A percentile compares a stretch with the other conserved stretches of the same genome.
These are phyloP conservation scores for Podosphaera leucotricha DNA, from an alignment of 2,329 filamentous ascomycete genomes.

Conservation along the genomic window DNA sequence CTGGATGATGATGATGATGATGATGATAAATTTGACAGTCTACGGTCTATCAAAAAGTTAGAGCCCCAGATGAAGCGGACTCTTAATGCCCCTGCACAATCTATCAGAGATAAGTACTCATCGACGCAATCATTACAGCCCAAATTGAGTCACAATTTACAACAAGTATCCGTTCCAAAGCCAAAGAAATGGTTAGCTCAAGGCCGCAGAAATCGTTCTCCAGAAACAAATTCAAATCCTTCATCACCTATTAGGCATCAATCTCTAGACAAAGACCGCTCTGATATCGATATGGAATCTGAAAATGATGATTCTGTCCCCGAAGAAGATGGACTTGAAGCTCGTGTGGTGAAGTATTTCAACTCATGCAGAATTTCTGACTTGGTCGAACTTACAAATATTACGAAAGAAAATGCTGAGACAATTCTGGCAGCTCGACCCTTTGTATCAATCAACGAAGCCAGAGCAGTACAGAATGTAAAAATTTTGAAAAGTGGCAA, in stretches of 20 bases:
- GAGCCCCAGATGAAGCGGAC: conserved; percentile 29
- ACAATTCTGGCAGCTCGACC: conserved; percentile 51
- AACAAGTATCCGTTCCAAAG: conserved; percentile 9
- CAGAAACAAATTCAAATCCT: conserved; percentile 1
- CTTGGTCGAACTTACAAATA: conserved; percentile 59
- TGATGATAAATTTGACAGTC: conserved; percentile 13
- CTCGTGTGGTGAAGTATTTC: conserved; percentile 51
- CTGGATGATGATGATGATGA: conserved; percentile 12
- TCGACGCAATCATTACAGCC: conserved; percentile 19
- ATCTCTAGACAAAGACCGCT: conserved; percentile 8
- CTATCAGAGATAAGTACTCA: conserved; percentile 34
- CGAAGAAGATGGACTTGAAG: conserved; percentile 23
- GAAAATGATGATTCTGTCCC: conserved; percentile 5
- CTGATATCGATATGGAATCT: conserved; percentile 12
- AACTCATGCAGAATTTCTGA: conserved; percentile 57
- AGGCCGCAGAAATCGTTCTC: conserved; percentile 13
- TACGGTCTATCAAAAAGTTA: conserved; percentile 11
- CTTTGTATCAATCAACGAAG: conserved; percentile 40
- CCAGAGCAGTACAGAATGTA: conserved; percentile 37
- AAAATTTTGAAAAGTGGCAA: conserved; percentile 25
- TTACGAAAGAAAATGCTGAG: conserved; percentile 44
- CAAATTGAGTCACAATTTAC: conserved; percentile 4
- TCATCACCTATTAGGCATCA: conserved; percentile 10
- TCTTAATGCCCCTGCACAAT: conserved; percentile 27
- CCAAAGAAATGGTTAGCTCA: conserved; percentile 15